Conservation (phyloP, 192 early-diverging fungal species). For the Coemansia sp. region DNA sequence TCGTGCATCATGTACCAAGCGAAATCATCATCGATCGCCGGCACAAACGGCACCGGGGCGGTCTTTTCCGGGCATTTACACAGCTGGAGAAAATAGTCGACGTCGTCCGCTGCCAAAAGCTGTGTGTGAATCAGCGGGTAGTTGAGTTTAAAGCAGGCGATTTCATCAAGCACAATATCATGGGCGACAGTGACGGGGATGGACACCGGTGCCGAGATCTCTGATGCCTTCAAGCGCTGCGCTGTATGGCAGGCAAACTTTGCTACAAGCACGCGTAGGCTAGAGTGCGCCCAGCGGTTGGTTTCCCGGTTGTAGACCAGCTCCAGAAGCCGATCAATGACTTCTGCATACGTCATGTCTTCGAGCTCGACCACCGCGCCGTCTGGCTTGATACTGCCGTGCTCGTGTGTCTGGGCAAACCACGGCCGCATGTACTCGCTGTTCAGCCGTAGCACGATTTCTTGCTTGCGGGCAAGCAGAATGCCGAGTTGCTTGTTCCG, state of each 20-base stretch:
- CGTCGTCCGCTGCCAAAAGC: slow-evolving; percentile 33
- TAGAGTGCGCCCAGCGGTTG: slow-evolving; percentile 78
- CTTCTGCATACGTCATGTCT: slow-evolving; percentile 92
- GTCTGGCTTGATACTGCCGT: slow-evolving; percentile 55
- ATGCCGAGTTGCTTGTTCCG: slow-evolving; percentile 76
- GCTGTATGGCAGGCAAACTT: slow-evolving; percentile 68
- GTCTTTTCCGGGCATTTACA: slow-evolving; percentile 67
- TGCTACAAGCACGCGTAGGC: slow-evolving; percentile 76
- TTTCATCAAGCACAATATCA: slow-evolving; percentile 58
- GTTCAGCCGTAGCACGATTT: slow-evolving; percentile 84
- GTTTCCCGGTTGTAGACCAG: slow-evolving; percentile 71
- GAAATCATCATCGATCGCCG: slow-evolving; percentile 85
- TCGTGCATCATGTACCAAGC: slow-evolving; percentile 94
- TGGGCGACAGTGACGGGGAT: background rate
- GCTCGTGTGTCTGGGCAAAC: slow-evolving; percentile 82
- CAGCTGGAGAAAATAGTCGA: slow-evolving; percentile 26
- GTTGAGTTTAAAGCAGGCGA: slow-evolving; percentile 73
- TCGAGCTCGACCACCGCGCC: slow-evolving; percentile 71
- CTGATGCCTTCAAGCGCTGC: slow-evolving; percentile 74
- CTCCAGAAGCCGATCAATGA: slow-evolving; percentile 76
- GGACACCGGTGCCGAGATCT: slow-evolving; percentile 47
- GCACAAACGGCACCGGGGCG: slow-evolving; percentile 86
- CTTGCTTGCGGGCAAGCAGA: slow-evolving; percentile 75
- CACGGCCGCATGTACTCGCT: slow-evolving; percentile 92
- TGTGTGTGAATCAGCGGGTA: slow-evolving; percentile 4